Base-by-base conservation (phyloP, 2,329 filamentous ascomycete genomes). In the Fusarium haematococcum region DNA sequence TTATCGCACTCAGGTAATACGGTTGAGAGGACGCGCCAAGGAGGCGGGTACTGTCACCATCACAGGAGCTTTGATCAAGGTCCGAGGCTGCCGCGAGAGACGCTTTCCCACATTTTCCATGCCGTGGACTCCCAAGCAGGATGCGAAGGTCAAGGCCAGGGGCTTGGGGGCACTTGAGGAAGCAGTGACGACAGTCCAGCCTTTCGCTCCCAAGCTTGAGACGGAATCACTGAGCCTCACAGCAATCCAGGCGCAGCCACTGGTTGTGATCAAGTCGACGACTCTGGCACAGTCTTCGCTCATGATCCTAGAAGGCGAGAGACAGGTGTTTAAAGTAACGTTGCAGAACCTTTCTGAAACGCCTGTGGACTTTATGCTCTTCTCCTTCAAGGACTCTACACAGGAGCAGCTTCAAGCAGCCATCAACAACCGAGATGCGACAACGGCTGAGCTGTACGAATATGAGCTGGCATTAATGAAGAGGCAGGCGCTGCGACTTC, bases 281-380 rank as follows among this genome's bases (percentile, higher is more conserved):
- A 94, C 93, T 14, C 87, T 98, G 2, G 90, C 93, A 0, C 95
- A 98, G 79, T 94, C 93, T 25, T 94, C 95, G 11, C 86, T 98
- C 39, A 98, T 98, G 95, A 89, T 99, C 13, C 87, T 99, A 7
- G 96, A 98, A 84, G 97, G 97, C 50, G 96, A 99, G 82, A 90
- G 89, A 25, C 92, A 91, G 76, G 86, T 86, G 1, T 97, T 98
- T 79, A 92, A 90, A 0, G 88, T 98, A 18, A 95, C 93, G 0
- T 85, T 98, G 16, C 90, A 93, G 75, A 99, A 99, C 75, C 86
- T 91, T 10, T 97, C 95, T 1, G 85, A 87, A 1, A 95, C 93
- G 2, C 87, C 94, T 2, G 94, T 94, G 1, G 94, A 98, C 79
- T 92, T 98, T 65, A 85, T 98, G 39, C 88, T 97, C 30, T 95